These are phyloP conservation scores for Echinosophora koreensis DNA, from an alignment of 306 rosid genomes.

Conservation along the genomic window DNA sequence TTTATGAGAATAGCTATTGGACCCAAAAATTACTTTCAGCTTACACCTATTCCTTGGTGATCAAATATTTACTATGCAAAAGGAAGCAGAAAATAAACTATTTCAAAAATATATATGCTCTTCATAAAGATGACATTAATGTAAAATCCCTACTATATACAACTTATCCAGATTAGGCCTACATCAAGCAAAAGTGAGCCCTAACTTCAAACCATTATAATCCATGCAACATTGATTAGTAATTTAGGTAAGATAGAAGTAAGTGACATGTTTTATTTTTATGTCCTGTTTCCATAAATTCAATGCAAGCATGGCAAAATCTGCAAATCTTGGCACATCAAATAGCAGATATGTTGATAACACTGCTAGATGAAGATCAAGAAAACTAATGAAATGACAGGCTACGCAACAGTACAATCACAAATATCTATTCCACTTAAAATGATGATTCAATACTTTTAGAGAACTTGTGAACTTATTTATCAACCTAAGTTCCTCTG, in stretches of 20 bases:
- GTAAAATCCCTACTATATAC: background rate
- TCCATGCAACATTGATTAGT: background rate
- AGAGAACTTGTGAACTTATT: too few species aligned
- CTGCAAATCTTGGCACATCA: conserved; percentile 9
- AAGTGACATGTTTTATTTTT: background rate
- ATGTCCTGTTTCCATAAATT: background rate
- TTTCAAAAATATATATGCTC: background rate
- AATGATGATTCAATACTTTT: too few species aligned
- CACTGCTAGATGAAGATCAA: conserved; percentile 14
- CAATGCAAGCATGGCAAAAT: conserved; percentile 15
- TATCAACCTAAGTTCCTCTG: too few species aligned
- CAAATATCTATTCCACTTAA: too few species aligned
- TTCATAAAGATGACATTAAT: background rate
- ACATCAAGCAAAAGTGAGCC: background rate
- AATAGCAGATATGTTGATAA: background rate
- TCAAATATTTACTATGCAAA: background rate
- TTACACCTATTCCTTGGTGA: background rate
- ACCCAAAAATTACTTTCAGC: background rate
- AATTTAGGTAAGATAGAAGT: background rate
- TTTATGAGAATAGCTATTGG: background rate
- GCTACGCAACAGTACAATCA: conserved; percentile 9
- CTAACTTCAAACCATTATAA: background rate
- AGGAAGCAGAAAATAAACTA: conserved; percentile 19
- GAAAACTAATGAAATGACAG: background rate
- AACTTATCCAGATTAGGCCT: conserved; percentile 3